Percentiles rank a stretch among this genome's conserved stretches.
Evolutionary conservation across 352 stramenopile genomes (phyloP).

Genomic region (Pythium insidiosum): DNA sequence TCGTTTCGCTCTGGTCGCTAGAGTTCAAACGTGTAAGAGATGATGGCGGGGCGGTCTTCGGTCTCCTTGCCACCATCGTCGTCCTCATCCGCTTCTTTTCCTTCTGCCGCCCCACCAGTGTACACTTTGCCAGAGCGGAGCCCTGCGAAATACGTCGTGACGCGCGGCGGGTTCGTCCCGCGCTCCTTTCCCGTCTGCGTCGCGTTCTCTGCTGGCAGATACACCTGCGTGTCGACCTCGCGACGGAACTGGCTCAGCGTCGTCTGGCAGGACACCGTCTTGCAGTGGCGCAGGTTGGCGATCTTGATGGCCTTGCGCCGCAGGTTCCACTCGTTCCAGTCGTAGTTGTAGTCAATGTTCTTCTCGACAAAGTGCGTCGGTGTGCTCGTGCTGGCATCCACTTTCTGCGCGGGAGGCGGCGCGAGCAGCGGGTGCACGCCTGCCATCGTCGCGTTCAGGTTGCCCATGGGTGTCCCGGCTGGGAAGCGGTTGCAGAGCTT

Average conservation of each 20-base stretch:
- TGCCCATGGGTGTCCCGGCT: constrained; percentile 12
- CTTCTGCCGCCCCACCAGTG: constrained; percentile 17
- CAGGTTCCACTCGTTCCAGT: constrained; percentile 94
- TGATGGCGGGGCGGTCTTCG: constrained; percentile 35
- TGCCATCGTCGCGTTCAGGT: constrained; percentile 7
- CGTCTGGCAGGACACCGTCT: constrained; percentile 86
- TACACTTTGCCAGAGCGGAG: constrained; percentile 29
- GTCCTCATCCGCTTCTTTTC: constrained; percentile 18
- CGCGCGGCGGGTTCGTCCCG: constrained; percentile 79
- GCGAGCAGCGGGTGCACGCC: constrained; percentile 57
- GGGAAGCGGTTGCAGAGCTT: constrained; percentile 45
- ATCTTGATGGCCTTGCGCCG: constrained; percentile 85
- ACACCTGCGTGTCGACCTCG: constrained; percentile 87
- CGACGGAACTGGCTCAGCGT: constrained; percentile 82
- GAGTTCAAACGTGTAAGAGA: constrained; percentile 70
- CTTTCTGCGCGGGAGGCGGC: constrained; percentile 41
- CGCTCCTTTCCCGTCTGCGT: constrained; percentile 80
- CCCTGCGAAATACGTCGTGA: constrained; percentile 76
- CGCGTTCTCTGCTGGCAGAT: constrained; percentile 37
- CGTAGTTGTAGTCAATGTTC: constrained; percentile 87
- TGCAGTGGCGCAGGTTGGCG: constrained; percentile 88
- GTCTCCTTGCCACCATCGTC: constrained; percentile 17
- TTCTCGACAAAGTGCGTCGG: constrained; percentile 91
- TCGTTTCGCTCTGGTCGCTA: too few relatives aligned
- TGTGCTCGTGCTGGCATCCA: constrained; percentile 85